Base-by-base conservation (phyloP, 345 rosid species). In the Eucalyptus globulus region DNA sequence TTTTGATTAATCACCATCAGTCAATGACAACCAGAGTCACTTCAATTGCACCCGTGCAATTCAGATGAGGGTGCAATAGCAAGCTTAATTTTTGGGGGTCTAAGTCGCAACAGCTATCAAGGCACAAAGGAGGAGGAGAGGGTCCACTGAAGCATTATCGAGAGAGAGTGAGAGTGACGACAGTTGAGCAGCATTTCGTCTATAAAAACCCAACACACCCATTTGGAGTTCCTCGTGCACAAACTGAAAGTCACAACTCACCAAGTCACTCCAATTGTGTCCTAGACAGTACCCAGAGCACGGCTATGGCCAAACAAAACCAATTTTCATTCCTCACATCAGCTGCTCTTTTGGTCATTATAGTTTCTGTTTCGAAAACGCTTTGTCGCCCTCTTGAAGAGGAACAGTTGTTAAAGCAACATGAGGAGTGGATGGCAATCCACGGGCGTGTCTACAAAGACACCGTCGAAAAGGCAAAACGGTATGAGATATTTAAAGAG, bases 371-470 rank as follows among this genome's bases (percentile, higher is more conserved):
- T n/a, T 14, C 72, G 19, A 37, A 65, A 65, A 65, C 19, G 3
- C 37, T 65, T 29, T 90, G 89, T 86, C 86, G 53, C 17, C 24
- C 56, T 24, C 44, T 88, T 16, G 62, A 89, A 31, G 94, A 95
- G 89, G 91, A 91, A 49, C 56, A 89, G 88, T 76, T 91, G 89
- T 47, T 50, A 3, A 89, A 90, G 87, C 91, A 88, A 91, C 93
- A 93, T 86, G 92, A 91, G 49, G 87, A 88, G 43, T 92, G 94
- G 94, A 90, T 90, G 88, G 89, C 87, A 2, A 65, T 65, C 37
- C 72, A 90, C 43, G 92, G 92, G 44, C 92, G 89, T 11, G 49
- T 43, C 17, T 92, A 92, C 40, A 31, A 11, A 60, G 89, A 88
- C 2, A 24, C 27, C 6, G 12, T 5, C 5, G 92, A 90, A 72